Conservation (phyloP, 2,329 filamentous ascomycete genomes). For the Trichoderma semiorbis region DNA sequence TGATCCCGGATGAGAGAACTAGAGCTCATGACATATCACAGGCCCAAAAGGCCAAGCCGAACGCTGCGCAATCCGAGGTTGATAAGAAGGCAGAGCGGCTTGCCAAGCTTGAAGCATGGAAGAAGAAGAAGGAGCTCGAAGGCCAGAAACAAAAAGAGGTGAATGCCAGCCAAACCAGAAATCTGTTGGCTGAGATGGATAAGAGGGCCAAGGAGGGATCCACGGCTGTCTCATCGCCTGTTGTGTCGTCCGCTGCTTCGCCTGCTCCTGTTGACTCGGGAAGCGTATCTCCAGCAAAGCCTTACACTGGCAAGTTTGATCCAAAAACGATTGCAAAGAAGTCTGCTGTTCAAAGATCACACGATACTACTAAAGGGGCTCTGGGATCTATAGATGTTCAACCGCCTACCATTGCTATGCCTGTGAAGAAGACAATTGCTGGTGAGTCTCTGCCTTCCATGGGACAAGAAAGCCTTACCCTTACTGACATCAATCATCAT, state of each 20-base stretch:
- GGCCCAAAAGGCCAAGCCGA: conserved; percentile 47
- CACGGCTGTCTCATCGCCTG: conserved; percentile 47
- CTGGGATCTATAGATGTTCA: conserved; percentile 47
- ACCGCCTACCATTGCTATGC: conserved; percentile 32
- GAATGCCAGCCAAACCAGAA: conserved; percentile 61
- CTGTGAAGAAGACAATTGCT: conserved; percentile 33
- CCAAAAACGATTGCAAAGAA: conserved; percentile 84
- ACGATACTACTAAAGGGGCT: conserved; percentile 47
- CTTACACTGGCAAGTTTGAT: conserved; percentile 78
- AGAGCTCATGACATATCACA: conserved; percentile 36
- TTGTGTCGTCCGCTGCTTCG: conserved; percentile 48
- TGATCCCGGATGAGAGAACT: neutral
- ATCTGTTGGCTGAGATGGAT: conserved; percentile 70
- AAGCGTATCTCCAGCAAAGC: conserved; percentile 49
- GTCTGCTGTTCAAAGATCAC: conserved; percentile 57
- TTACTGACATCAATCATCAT: conserved; percentile 25
- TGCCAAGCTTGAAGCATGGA: conserved; percentile 85
- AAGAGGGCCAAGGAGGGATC: conserved; percentile 57
- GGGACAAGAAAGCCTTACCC: neutral
- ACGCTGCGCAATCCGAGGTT: conserved; percentile 58
- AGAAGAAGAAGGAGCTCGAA: conserved; percentile 79
- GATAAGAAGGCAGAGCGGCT: conserved; percentile 75
- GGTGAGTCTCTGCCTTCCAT: conserved; percentile 32
- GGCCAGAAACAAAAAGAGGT: conserved; percentile 69
- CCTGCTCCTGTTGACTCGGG: conserved; percentile 43